These are phyloP conservation scores for Terfezia claveryi DNA, from an alignment of 495 filamentous ascomycete species.

Conservation along the genomic window DNA sequence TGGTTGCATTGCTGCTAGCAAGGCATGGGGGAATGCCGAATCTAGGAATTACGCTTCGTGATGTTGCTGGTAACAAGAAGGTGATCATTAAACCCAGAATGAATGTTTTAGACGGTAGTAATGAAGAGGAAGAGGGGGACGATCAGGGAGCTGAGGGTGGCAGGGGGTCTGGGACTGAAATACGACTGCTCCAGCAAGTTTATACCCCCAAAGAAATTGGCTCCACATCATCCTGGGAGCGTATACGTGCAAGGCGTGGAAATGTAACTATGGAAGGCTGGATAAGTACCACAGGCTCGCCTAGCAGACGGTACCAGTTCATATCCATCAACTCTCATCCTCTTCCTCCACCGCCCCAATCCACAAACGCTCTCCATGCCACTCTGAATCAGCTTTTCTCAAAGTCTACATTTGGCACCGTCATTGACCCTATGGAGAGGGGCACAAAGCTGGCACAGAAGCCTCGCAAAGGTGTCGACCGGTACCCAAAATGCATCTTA, in stretches of 20 bases:
- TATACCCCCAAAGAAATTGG: constrained; percentile 5
- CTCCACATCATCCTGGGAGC: constrained; percentile 7
- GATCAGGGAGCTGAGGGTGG: background rate
- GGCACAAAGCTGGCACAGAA: constrained; percentile 24
- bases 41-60: constrained; percentile 26
- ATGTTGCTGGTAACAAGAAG: constrained; percentile 14
- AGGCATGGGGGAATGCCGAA: constrained; percentile 23
- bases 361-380: constrained; percentile 45
- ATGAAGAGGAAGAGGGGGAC: background rate
- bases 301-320: constrained; percentile 9
- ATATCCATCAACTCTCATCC: constrained; percentile 13
- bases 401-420: constrained; percentile 52
- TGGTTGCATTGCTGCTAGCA: constrained; percentile 44
- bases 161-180: constrained; percentile 2
- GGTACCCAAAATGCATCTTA: constrained; percentile 82
- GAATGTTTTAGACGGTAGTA: too few relatives aligned
- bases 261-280: constrained; percentile 11
- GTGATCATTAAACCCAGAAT: constrained; percentile 8
- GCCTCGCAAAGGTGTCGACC: constrained; percentile 43
- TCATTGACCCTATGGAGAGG: constrained; percentile 29
- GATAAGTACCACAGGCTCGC: constrained; percentile 8
- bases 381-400: constrained; percentile 60
- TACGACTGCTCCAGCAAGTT: constrained; percentile 3
- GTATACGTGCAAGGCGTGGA: constrained; percentile 10
- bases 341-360: constrained; percentile 1